phyloP scores from a whole-genome alignment of 2,329 filamentous ascomycete species.

The Zasmidium angulare region DNA sequence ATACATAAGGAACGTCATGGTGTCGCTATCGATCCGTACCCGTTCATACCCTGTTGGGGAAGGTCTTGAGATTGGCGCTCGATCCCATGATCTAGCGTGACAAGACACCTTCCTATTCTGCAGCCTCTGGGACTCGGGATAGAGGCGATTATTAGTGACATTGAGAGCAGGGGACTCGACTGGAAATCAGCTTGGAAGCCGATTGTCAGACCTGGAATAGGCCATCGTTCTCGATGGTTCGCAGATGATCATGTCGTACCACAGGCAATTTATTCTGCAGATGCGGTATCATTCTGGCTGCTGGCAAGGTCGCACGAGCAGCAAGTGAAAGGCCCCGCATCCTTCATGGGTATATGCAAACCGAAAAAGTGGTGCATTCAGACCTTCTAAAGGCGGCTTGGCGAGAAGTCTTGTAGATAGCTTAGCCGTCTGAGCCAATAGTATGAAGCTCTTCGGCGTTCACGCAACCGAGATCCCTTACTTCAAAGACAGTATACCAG shows the following conservation, averaged over 20 bases:
- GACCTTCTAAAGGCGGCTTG: not conserved
- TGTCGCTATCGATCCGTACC: not conserved
- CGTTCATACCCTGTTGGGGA: not conserved
- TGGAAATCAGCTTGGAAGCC: not conserved
- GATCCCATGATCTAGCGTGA: not conserved
- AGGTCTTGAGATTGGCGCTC: not conserved
- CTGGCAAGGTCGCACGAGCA: no score
- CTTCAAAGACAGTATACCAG: not conserved
- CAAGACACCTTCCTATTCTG: not conserved
- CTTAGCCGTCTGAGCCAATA: not conserved
- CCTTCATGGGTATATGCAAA: no score
- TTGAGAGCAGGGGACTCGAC: not conserved
- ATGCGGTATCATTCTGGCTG: no score
- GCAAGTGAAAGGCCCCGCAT: no score
- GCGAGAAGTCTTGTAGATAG: not conserved
- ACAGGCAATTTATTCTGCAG: no score
- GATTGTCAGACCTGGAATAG: not conserved
- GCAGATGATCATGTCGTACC: no score
- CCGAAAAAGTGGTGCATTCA: not conserved
- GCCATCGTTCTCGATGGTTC: not conserved
- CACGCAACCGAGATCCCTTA: not conserved
- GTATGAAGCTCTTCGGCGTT: not conserved
- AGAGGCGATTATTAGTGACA: not conserved
- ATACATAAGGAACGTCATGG: not conserved
- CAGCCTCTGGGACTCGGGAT: not conserved